A percentile compares a stretch with the other conserved stretches of the same genome.
These are phyloP conservation scores for Fusarium transvaalense DNA, from an alignment of 2,329 filamentous ascomycete species.

Conservation along the genomic window DNA sequence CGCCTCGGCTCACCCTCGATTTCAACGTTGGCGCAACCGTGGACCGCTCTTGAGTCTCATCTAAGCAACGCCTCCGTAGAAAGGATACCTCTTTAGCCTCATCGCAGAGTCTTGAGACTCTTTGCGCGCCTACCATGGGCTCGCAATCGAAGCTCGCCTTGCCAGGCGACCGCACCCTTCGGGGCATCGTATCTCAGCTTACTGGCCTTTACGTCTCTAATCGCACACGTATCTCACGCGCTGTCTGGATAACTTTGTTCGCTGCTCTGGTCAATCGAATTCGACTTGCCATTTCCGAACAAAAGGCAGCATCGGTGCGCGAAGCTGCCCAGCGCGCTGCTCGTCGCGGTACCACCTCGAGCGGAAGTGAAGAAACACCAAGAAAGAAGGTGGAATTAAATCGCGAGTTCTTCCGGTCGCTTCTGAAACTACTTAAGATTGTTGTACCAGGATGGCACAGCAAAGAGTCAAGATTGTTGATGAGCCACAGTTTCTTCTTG, in stretches of 20 bases:
- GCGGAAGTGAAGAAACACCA: slow-evolving; percentile 53
- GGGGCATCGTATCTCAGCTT: slow-evolving; percentile 73
- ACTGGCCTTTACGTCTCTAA: slow-evolving; percentile 81
- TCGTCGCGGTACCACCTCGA: slow-evolving; percentile 64
- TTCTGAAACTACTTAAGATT: slow-evolving; percentile 84
- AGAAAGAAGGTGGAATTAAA: slow-evolving; percentile 92
- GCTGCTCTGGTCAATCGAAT: slow-evolving; percentile 87
- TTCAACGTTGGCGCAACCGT: slow-evolving; percentile 10
- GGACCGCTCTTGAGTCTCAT: background rate
- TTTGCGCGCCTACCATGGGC: slow-evolving; percentile 67
- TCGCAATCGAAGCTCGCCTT: slow-evolving; percentile 79
- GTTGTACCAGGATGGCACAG: slow-evolving; percentile 91
- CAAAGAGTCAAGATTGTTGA: slow-evolving; percentile 85
- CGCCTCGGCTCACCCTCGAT: slow-evolving; percentile 20
- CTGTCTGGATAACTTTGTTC: slow-evolving; percentile 85
- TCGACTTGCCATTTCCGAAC: slow-evolving; percentile 90
- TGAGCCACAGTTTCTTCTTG: slow-evolving; percentile 94
- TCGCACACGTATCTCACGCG: slow-evolving; percentile 84
- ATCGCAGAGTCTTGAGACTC: slow-evolving; percentile 12
- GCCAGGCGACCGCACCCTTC: slow-evolving; percentile 71
- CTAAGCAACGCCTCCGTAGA: background rate
- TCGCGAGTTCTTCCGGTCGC: slow-evolving; percentile 80
- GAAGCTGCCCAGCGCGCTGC: slow-evolving; percentile 69
- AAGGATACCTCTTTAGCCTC: background rate
- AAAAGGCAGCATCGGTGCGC: slow-evolving; percentile 83